Evolutionary conservation across 163 green algal species (phyloP).

Genomic region (Trebouxia gelatinosa): DNA sequence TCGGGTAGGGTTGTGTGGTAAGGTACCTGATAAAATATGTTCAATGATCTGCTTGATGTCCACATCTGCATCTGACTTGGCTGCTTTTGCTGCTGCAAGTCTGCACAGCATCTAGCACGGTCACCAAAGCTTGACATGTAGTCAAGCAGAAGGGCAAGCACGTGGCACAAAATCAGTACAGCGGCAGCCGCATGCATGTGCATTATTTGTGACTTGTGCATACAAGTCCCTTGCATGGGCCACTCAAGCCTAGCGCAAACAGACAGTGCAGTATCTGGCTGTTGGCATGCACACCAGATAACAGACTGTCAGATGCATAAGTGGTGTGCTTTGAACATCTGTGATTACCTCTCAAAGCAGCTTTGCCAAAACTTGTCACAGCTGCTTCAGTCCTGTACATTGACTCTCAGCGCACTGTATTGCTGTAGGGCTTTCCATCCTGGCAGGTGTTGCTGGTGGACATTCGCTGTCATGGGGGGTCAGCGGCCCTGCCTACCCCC

Average conservation of each 20-base stretch:
- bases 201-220: not conserved
- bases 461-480: constrained; percentile 90
- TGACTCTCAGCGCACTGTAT: too few species aligned
- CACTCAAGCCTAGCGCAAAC: not conserved
- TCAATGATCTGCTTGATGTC: not conserved
- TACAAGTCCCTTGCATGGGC: not conserved
- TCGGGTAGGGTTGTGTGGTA: too few species aligned
- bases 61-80: constrained; percentile 1
- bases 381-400: too few species aligned
- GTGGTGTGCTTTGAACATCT: not conserved
- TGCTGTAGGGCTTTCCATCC: constrained; percentile 62
- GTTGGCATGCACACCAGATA: not conserved
- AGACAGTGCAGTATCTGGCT: constrained; percentile 4
- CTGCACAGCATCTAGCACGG: not conserved
- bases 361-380: too few species aligned
- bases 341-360: too few species aligned
- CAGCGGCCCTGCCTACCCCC: constrained; percentile 37
- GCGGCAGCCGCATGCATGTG: too few species aligned
- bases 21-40: constrained; percentile 1
- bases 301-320: not conserved
- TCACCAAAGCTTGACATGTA: too few species aligned
- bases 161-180: too few species aligned
- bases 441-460: constrained; percentile 95
- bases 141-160: too few species aligned
- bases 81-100: not conserved